phyloP scores from a whole-genome alignment of 2,329 filamentous ascomycete species.

The Periconia digitata region DNA sequence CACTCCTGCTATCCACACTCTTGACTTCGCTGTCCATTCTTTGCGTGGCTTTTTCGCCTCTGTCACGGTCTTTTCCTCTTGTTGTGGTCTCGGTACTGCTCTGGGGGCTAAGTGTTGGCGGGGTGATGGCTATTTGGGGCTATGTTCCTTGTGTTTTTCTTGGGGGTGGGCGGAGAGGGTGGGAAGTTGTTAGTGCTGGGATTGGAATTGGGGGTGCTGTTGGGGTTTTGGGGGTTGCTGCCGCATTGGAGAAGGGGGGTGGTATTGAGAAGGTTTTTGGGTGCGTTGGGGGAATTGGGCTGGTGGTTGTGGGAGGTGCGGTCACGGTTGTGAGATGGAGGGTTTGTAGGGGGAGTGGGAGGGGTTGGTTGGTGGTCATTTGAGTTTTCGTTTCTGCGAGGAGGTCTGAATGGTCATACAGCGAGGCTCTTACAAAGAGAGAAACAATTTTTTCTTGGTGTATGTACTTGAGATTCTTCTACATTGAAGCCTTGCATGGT shows the following conservation, averaged over 20 bases:
- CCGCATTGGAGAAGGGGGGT: background rate
- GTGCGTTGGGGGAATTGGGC: background rate
- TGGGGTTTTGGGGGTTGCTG: background rate
- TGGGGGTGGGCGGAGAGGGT: background rate
- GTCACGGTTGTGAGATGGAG: slow-evolving; percentile 22
- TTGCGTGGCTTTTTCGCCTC: background rate
- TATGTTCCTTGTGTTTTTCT: slow-evolving; percentile 6
- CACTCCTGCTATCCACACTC: slow-evolving; percentile 4
- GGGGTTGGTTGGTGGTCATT: slow-evolving; percentile 1
- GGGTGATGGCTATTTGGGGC: slow-evolving; percentile 6
- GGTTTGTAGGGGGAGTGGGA: slow-evolving; percentile 21
- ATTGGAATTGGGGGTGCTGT: no score
- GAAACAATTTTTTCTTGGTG: no score
- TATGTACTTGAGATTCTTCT: no score
- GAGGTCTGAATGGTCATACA: background rate
- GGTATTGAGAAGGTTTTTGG: background rate
- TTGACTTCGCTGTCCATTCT: slow-evolving; percentile 3
- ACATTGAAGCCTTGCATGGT: no score
- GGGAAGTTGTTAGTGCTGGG: background rate
- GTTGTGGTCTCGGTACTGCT: background rate
- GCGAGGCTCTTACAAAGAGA: no score
- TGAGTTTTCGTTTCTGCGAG: no score
- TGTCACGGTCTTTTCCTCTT: slow-evolving; percentile 4
- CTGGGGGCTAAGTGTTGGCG: slow-evolving; percentile 12
- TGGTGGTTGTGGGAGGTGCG: background rate